Conservation (phyloP, 768 basidiomycete genomes). For the Leccinum longicurvipes region DNA sequence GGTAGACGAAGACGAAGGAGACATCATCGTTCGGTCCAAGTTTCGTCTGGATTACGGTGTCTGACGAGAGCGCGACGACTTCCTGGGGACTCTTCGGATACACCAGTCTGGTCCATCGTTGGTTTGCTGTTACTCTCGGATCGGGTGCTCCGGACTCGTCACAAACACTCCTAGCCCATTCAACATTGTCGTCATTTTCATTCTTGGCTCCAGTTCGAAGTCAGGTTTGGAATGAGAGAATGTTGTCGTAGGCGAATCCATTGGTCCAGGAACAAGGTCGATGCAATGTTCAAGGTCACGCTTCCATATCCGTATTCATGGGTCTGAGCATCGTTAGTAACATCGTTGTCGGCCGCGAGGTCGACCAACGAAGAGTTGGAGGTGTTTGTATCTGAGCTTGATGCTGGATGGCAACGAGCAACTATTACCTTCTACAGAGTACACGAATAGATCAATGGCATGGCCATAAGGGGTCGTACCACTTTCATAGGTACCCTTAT, state of each 20-base stretch:
- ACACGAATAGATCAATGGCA: not conserved
- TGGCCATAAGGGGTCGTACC: not conserved
- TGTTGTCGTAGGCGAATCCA: not conserved
- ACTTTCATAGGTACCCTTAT: not conserved
- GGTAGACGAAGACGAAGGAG: conserved; percentile 13
- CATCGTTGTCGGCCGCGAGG: not conserved
- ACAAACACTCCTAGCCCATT: not conserved
- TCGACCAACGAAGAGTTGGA: not conserved
- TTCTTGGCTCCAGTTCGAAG: not conserved
- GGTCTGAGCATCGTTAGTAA: not conserved
- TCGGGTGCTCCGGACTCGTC: not conserved
- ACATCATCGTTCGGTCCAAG: conserved; percentile 1
- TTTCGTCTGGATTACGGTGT: not conserved
- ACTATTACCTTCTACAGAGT: not conserved
- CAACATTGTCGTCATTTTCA: not conserved
- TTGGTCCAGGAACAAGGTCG: too few relatives aligned
- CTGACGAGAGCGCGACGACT: not conserved
- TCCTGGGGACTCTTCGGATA: too few relatives aligned
- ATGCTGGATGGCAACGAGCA: too few relatives aligned
- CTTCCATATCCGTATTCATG: not conserved
- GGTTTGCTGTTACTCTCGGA: not conserved
- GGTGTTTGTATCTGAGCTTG: not conserved
- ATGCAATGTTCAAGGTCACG: too few relatives aligned
- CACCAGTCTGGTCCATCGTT: not conserved
- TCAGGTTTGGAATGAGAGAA: not conserved